Conservation (phyloP, 2,329 filamentous ascomycete genomes). For the Coleophoma cylindrospora region DNA sequence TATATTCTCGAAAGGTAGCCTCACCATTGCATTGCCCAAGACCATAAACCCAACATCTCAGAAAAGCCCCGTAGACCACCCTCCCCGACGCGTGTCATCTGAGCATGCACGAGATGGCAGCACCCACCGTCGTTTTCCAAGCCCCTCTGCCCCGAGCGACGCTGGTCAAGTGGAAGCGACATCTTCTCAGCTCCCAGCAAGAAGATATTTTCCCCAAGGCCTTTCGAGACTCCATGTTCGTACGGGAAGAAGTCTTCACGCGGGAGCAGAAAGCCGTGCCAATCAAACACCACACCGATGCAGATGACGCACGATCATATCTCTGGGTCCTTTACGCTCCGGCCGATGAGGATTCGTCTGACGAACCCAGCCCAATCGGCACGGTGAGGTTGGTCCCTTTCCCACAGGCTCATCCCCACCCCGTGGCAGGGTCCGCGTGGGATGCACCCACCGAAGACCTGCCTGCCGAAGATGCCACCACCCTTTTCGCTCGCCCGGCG, state of each 20-base stretch:
- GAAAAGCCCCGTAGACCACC: no score
- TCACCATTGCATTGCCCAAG: no score
- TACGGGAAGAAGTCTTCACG: conserved; percentile 56
- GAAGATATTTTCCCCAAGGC: conserved; percentile 36
- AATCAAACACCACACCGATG: conserved; percentile 68
- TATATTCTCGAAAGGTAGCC: no score
- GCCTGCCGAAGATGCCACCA: background rate
- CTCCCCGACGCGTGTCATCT: background rate
- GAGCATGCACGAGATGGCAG: background rate
- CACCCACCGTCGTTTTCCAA: conserved; percentile 2
- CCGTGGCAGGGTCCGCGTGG: conserved; percentile 35
- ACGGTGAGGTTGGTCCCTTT: conserved; percentile 54
- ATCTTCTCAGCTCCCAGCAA: conserved; percentile 3
- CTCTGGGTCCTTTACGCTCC: conserved; percentile 60
- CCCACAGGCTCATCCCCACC: conserved; percentile 52
- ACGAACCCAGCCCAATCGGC: conserved; percentile 14
- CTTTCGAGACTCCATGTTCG: conserved; percentile 57
- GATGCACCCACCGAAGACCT: conserved; percentile 13
- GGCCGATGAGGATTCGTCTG: background rate
- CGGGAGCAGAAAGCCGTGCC: conserved; percentile 46
- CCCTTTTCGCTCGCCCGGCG: conserved; percentile 3
- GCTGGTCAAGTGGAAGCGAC: conserved; percentile 9
- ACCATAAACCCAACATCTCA: no score
- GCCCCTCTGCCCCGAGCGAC: conserved; percentile 1
- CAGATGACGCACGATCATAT: conserved; percentile 70